Evolutionary conservation across 2,329 filamentous ascomycete species (phyloP).

Genomic region (Penicillium sp.): DNA sequence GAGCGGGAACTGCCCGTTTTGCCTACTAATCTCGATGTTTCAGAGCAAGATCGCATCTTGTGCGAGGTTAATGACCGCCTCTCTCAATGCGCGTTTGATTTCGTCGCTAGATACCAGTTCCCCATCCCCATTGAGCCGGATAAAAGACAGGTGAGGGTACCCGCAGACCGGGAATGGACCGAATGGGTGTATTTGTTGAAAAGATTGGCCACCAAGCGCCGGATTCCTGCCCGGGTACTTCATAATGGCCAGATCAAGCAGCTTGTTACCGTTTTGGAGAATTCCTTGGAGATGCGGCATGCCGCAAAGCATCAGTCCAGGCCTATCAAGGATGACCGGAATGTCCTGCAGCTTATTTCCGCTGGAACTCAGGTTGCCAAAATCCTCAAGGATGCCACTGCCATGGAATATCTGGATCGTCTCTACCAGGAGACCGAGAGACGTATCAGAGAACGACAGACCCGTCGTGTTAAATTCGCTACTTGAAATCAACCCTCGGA

Average conservation of each 20-base stretch:
- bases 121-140: constrained; percentile 79
- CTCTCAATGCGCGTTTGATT: constrained; percentile 82
- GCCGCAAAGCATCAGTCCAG: constrained; percentile 78
- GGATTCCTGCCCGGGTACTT: constrained; percentile 76
- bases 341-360: constrained; percentile 81
- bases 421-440: constrained; percentile 79
- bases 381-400: constrained; percentile 76
- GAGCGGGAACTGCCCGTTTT: constrained; percentile 77
- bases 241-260: constrained; percentile 92
- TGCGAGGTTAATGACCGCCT: constrained; percentile 78
- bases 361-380: constrained; percentile 84
- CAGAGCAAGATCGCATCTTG: constrained; percentile 80
- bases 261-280: constrained; percentile 82
- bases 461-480: constrained; percentile 33
- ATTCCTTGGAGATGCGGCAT: constrained; percentile 83
- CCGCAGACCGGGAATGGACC: constrained; percentile 80
- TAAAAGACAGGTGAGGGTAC: constrained; percentile 70
- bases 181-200: constrained; percentile 89
- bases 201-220: constrained; percentile 76
- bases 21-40: constrained; percentile 74
- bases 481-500: constrained; percentile 13
- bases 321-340: constrained; percentile 81
- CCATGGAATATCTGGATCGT: constrained; percentile 77
- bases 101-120: constrained; percentile 87
- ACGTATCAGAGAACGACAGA: constrained; percentile 65